phyloP scores from a whole-genome alignment of 208 protist genomes.

The Leishmania amazonensis region DNA sequence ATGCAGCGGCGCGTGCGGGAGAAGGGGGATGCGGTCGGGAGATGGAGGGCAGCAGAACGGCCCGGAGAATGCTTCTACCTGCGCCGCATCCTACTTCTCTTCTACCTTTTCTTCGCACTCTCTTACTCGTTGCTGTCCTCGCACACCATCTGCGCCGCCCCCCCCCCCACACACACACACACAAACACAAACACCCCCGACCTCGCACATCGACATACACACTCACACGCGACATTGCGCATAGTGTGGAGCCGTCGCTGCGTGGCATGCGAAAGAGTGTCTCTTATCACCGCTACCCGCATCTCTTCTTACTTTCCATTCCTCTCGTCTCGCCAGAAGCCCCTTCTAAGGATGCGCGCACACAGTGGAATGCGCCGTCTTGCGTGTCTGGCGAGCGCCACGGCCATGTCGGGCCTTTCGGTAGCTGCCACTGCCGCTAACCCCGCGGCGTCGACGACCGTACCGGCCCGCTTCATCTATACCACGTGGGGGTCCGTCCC shows the following conservation, averaged over 20 bases:
- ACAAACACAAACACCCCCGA: background rate
- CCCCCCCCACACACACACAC: too few relatives aligned
- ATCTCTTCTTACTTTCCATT: background rate
- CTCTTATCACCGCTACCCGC: background rate
- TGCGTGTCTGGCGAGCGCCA: constrained; percentile 20
- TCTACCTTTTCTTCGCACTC: background rate
- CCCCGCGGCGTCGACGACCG: constrained; percentile 11
- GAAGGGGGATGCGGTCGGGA: background rate
- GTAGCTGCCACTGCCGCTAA: constrained; percentile 18
- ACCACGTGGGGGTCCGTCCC: constrained; percentile 80
- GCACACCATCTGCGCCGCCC: background rate
- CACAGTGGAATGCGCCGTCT: constrained; percentile 38
- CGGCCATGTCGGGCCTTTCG: constrained; percentile 14
- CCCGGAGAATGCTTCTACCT: background rate
- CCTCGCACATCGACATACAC: background rate
- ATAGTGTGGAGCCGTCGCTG: background rate
- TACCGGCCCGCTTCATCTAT: constrained; percentile 67
- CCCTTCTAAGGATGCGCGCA: background rate
- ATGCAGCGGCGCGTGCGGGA: background rate
- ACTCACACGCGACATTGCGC: background rate
- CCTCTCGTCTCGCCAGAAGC: constrained; percentile 4
- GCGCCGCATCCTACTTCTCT: background rate
- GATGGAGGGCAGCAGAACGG: background rate
- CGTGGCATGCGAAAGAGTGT: background rate
- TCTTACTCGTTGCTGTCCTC: background rate